Conservation (phyloP, 257 asterid species). For the Penstemon eatonii region DNA sequence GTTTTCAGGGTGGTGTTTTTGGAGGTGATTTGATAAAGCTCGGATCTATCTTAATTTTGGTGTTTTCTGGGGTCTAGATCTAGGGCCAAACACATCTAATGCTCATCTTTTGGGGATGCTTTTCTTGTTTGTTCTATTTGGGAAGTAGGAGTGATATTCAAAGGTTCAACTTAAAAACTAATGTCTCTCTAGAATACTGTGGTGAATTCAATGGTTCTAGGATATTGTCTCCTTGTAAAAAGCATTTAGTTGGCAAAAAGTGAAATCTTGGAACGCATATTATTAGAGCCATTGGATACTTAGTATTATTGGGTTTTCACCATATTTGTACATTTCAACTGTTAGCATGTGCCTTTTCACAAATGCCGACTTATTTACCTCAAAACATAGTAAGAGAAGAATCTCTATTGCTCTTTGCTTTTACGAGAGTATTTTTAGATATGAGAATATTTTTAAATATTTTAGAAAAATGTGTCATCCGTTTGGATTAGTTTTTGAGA, state of each 20-base stretch:
- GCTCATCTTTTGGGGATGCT: constrained; percentile 41
- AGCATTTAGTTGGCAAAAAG: constrained; percentile 34
- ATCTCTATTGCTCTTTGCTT: not conserved
- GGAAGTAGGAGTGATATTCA: constrained; percentile 32
- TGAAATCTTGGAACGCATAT: constrained; percentile 38
- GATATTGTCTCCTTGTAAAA: constrained; percentile 44
- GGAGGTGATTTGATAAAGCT: not conserved
- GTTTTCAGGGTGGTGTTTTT: not conserved
- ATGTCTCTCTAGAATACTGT: constrained; percentile 39
- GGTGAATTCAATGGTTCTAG: constrained; percentile 46
- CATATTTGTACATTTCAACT: constrained; percentile 8
- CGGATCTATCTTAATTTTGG: constrained; percentile 20
- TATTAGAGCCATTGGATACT: constrained; percentile 25
- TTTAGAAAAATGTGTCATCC: too few relatives aligned
- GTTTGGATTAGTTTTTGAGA: too few relatives aligned
- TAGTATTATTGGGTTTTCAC: constrained; percentile 26
- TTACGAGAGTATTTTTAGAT: too few relatives aligned
- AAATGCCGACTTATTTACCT: not conserved
- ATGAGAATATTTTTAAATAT: too few relatives aligned
- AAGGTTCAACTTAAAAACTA: constrained; percentile 32
- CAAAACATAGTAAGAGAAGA: not conserved
- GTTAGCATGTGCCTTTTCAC: not conserved
- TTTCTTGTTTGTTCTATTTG: constrained; percentile 58
- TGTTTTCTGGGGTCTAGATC: constrained; percentile 26
- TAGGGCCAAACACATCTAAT: constrained; percentile 37